phyloP scores from a whole-genome alignment of 805 yeast species.

The Yarrowia deformans region DNA sequence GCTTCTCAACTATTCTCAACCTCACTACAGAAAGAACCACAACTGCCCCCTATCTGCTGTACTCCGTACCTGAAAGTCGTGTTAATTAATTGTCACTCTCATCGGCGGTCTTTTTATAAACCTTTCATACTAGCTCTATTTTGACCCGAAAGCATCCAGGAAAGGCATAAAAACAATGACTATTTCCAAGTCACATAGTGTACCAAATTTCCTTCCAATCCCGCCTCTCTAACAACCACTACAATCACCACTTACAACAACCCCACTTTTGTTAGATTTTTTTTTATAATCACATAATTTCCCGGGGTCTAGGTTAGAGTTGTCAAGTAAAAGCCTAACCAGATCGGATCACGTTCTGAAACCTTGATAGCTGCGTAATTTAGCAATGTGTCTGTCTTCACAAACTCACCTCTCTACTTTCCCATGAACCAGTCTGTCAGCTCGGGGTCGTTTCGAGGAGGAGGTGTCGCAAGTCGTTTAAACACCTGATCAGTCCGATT shows the following conservation, averaged over 20 bases:
- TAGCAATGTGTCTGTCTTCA: constrained; percentile 2
- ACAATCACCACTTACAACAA: background rate
- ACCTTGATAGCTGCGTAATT: background rate
- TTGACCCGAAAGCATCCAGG: no score
- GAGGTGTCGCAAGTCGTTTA: background rate
- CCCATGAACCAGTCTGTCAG: background rate
- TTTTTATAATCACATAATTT: no score
- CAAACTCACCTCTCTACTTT: background rate
- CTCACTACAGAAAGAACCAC: no score
- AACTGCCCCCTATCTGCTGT: no score
- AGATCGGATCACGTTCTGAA: constrained; percentile 6
- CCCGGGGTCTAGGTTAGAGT: background rate
- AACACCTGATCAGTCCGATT: background rate
- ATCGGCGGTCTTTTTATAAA: no score
- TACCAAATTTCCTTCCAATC: no score
- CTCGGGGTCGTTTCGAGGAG: background rate
- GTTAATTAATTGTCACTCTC: no score
- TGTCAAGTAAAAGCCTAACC: background rate
- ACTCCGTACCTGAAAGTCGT: no score
- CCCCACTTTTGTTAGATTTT: background rate
- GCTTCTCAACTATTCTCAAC: no score
- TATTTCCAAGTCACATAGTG: no score
- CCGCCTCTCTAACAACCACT: background rate
- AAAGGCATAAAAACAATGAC: no score
- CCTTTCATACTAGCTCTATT: no score